Conservation (phyloP, 129 eudicot genomes). For the Ambrosia artemisiifolia region DNA sequence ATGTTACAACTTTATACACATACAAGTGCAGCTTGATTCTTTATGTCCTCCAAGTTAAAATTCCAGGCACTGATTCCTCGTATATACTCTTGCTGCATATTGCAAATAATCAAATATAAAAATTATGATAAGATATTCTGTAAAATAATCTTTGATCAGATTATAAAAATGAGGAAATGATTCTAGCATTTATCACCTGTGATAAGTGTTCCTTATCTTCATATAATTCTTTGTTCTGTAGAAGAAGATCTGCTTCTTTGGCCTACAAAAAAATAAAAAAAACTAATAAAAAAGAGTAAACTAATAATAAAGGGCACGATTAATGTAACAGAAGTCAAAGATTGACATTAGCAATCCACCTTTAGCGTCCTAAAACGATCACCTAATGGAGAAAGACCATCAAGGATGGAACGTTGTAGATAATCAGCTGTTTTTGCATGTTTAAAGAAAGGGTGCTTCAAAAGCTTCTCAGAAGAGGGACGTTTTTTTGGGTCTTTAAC, state of each 20-base stretch:
- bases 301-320: neutral
- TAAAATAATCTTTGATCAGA: neutral
- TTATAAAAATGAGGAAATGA: neutral
- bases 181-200: slow-evolving; percentile 45
- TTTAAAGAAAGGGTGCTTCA: slow-evolving; percentile 82
- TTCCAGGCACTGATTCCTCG: slow-evolving; percentile 97
- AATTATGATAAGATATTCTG: neutral
- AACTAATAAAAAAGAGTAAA: neutral
- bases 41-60: slow-evolving; percentile 89
- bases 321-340: slow-evolving; percentile 8
- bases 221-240: slow-evolving; percentile 64
- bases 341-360: slow-evolving; percentile 46
- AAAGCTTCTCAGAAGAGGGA: slow-evolving; percentile 78
- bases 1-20: slow-evolving; percentile 14
- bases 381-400: slow-evolving; percentile 72
- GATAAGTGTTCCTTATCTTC: slow-evolving; percentile 87
- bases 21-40: slow-evolving; percentile 90
- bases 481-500: slow-evolving; percentile 96
- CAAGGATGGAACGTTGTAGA: slow-evolving; percentile 55
- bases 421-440: slow-evolving; percentile 71
- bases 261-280: slow-evolving; percentile 42
- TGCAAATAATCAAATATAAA: neutral
- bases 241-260: slow-evolving; percentile 80
- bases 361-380: slow-evolving; percentile 80
- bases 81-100: slow-evolving; percentile 86